phyloP scores from a whole-genome alignment of 2,329 filamentous ascomycete species.

The Monosporascus sp. region DNA sequence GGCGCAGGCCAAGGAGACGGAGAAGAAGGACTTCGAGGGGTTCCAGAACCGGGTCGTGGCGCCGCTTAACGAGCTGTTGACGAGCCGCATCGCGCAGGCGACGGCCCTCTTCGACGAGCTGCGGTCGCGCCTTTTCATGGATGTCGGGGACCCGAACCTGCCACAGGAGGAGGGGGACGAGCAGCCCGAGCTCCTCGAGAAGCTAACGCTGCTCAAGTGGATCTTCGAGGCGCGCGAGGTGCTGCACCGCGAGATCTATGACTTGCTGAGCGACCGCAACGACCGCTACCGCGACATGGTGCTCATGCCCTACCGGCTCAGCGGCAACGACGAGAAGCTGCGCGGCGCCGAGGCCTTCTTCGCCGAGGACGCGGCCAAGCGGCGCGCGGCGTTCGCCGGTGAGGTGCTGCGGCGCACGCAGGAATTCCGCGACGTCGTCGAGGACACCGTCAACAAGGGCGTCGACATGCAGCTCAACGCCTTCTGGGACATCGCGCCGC shows the following conservation, averaged over 20 bases:
- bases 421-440: slow-evolving; percentile 72
- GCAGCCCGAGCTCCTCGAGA: slow-evolving; percentile 87
- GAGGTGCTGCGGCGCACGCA: slow-evolving; percentile 69
- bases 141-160: slow-evolving; percentile 70
- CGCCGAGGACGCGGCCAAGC: slow-evolving; percentile 66
- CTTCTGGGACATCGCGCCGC: slow-evolving; percentile 96
- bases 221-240: slow-evolving; percentile 90
- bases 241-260: slow-evolving; percentile 78
- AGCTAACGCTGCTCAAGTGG: slow-evolving; percentile 93
- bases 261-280: slow-evolving; percentile 79
- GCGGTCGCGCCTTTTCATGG: slow-evolving; percentile 64
- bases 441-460: slow-evolving; percentile 78
- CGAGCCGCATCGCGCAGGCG: slow-evolving; percentile 66
- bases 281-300: slow-evolving; percentile 82
- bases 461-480: slow-evolving; percentile 88
- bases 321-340: slow-evolving; percentile 74
- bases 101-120: slow-evolving; percentile 74
- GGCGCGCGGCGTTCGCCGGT: slow-evolving; percentile 63
- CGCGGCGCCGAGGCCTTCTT: slow-evolving; percentile 79
- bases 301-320: slow-evolving; percentile 69
- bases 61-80: slow-evolving; percentile 75
- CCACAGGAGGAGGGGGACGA: slow-evolving; percentile 95
- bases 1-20: slow-evolving; percentile 62
- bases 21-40: slow-evolving; percentile 74
- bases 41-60: slow-evolving; percentile 82